These are phyloP conservation scores for Pneumocystis carinii DNA, from an alignment of 1,139 yeast species.

Conservation along the genomic window DNA sequence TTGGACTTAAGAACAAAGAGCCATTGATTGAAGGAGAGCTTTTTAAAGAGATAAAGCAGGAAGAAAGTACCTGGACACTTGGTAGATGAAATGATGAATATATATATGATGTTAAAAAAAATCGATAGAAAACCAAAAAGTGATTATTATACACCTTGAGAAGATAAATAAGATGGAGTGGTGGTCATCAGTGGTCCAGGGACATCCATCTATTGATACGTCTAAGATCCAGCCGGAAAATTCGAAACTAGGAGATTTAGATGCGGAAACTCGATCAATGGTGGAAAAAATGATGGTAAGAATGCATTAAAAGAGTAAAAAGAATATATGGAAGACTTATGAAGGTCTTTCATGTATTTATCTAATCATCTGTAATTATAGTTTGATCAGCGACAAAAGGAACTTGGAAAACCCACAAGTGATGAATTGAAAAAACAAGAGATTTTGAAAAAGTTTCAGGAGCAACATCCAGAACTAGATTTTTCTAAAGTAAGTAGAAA, in stretches of 20 bases:
- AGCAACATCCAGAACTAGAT: conserved; percentile 32
- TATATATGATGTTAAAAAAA: no score
- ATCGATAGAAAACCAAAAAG: conserved; percentile 25
- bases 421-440: conserved; percentile 27
- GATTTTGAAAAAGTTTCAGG: conserved; percentile 27
- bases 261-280: conserved; percentile 30
- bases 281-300: conserved; percentile 34
- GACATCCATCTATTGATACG: conserved; percentile 32
- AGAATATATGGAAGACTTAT: neutral
- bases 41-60: conserved; percentile 24
- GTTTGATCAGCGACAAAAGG: conserved; percentile 30
- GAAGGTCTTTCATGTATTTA: neutral
- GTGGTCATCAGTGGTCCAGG: conserved; percentile 34
- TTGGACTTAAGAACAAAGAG: conserved; percentile 18
- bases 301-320: no score
- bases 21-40: conserved; percentile 24
- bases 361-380: neutral
- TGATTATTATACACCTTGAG: conserved; percentile 27
- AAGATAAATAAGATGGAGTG: conserved; percentile 28
- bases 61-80: conserved; percentile 29
- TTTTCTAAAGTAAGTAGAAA: conserved; percentile 17
- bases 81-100: neutral
- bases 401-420: conserved; percentile 25
- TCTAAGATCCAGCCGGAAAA: conserved; percentile 30
- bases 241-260: conserved; percentile 29